Conservation (phyloP, 2,329 filamentous ascomycete genomes). For the Lachnum nothofagi region DNA sequence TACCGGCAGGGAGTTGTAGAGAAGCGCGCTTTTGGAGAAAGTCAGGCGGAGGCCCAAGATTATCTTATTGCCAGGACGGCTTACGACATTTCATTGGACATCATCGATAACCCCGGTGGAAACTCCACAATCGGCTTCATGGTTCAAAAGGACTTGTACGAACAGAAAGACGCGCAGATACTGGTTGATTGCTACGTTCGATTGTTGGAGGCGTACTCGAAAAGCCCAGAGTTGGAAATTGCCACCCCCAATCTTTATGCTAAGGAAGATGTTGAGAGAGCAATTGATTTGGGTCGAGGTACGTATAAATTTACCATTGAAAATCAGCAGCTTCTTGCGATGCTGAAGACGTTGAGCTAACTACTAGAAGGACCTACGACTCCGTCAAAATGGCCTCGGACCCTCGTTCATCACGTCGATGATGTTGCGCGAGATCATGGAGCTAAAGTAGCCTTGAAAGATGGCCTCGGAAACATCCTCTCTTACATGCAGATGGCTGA, state of each 20-base stretch:
- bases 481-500: background rate
- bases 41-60: background rate
- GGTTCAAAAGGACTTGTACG: conserved; percentile 12
- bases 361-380: conserved; percentile 6
- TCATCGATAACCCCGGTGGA: conserved; percentile 16
- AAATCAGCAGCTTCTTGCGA: background rate
- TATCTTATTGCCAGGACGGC: conserved; percentile 1
- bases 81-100: conserved; percentile 16
- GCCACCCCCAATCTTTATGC: background rate
- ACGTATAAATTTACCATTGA: no score
- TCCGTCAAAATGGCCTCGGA: conserved; percentile 17
- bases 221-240: background rate
- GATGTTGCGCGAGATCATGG: conserved; percentile 6
- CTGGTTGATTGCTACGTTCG: conserved; percentile 30
- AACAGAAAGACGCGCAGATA: background rate
- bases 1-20: conserved; percentile 12
- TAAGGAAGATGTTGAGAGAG: background rate
- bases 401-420: conserved; percentile 18
- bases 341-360: background rate
- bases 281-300: conserved; percentile 5
- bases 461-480: conserved; percentile 1
- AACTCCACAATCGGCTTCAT: conserved; percentile 6
- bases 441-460: conserved; percentile 10
- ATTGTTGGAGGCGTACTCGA: conserved; percentile 5
- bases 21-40: conserved; percentile 1